phyloP scores from a whole-genome alignment of 1,284 basidiomycete species.

The Psilocybe mexicana region DNA sequence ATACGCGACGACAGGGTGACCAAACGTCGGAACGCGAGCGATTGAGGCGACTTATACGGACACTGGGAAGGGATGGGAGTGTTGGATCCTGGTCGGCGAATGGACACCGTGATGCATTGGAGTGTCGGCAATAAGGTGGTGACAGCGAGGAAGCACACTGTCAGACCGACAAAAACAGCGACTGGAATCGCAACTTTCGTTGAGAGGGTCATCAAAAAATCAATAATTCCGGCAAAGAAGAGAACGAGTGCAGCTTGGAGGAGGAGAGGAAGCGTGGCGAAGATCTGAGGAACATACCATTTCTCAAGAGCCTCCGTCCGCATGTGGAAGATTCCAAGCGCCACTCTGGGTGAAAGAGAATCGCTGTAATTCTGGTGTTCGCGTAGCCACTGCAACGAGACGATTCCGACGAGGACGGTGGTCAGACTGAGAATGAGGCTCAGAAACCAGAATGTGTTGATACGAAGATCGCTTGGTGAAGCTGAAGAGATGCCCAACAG shows the following conservation, averaged over 20 bases:
- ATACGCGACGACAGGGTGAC: constrained; percentile 6
- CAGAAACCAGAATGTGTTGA: constrained; percentile 26
- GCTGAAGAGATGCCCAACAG: not conserved
- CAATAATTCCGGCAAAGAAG: constrained; percentile 26
- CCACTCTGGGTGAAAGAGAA: constrained; percentile 16
- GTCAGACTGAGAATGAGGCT: constrained; percentile 27
- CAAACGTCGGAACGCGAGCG: constrained; percentile 16
- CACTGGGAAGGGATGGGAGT: constrained; percentile 13
- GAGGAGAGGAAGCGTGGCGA: constrained; percentile 22
- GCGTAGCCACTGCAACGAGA: constrained; percentile 27
- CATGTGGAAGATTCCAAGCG: constrained; percentile 23
- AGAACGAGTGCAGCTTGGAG: constrained; percentile 25
- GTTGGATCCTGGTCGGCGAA: constrained; percentile 12
- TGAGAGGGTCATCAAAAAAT: constrained; percentile 18
- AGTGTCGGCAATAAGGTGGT: constrained; percentile 24
- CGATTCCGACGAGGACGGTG: constrained; percentile 23
- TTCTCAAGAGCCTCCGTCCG: constrained; percentile 21
- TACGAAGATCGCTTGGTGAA: constrained; percentile 9
- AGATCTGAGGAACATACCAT: constrained; percentile 25
- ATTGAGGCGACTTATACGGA: constrained; percentile 27
- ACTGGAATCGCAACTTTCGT: constrained; percentile 16
- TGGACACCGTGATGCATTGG: constrained; percentile 17
- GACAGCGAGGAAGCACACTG: constrained; percentile 17
- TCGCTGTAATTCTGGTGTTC: constrained; percentile 22
- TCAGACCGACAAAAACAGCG: constrained; percentile 13